Base-by-base conservation (phyloP, 345 rosid species). In the Salix caprea region DNA sequence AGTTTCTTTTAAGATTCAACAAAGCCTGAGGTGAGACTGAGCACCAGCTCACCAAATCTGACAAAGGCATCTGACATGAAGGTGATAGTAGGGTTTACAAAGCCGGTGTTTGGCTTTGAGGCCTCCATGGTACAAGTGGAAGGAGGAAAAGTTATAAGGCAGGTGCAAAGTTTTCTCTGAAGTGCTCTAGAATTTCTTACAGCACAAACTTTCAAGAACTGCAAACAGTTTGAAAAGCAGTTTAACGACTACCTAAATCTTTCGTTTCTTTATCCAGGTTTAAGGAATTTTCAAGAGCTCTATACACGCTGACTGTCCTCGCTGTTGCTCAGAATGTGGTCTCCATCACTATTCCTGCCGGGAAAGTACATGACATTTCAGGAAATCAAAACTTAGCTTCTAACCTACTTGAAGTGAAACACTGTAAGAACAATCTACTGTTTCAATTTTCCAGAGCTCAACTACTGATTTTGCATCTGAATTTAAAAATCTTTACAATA, bases 91-190 rank as follows among this genome's bases (percentile, higher is more conserved):
- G 88, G 84, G 80, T 88, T 88, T 71, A 82, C 88, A 30, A 86
- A 88, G 85, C 91, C 91, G 24, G 91, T 88, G 78, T 86, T 88
- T 42, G 84, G 87, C 21, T 88, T 86, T 75, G 82, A 81, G 67
- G 84, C 83, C 50, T 80, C 88, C 69, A 76, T 76, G 82, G 77
- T 88, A 42, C 71, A 83, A 58, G 87, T 88, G 60, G 69, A 62
- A 39, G 89, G 91, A 65, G 91, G 89, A 75, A 83, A 74, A 83
- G 70, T 88, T 76, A 81, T 79, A 86, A 88, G 91, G 91, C 88
- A 88, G 88, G 91, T 86, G 87, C 80, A 81, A 44, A 79, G 77
- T 40, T 69, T 77, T 71, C 64, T 58, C 46, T 71, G 65, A 72
- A 54, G 48, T 37, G 62, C 39, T 13, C 69, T 48, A 26, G 56